Evolutionary conservation across 1,139 yeast species (phyloP).

Genomic region (Taphrina confusa): DNA sequence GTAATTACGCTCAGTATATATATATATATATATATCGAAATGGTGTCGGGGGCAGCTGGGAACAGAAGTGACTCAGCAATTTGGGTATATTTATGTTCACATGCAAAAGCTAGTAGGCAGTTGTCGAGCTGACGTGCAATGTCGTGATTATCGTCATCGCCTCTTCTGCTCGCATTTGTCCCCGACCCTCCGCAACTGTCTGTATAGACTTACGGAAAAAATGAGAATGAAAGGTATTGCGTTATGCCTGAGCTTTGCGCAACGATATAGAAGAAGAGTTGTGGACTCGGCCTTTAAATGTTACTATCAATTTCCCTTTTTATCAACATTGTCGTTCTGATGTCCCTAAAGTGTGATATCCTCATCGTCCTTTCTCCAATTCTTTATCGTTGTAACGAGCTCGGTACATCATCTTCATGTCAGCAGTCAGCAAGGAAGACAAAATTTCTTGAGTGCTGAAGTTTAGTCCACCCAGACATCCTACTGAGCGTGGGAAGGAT

Average conservation of each 20-base stretch:
- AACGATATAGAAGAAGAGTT: background rate
- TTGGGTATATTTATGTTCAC: slow-evolving; percentile 21
- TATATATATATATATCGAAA: too few species aligned
- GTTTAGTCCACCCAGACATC: too few species aligned
- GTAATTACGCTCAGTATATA: too few species aligned
- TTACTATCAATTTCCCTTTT: slow-evolving; percentile 30
- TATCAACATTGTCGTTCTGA: slow-evolving; percentile 22
- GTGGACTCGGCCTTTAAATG: slow-evolving; percentile 20
- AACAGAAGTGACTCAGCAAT: slow-evolving; percentile 17
- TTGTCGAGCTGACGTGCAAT: slow-evolving; percentile 31
- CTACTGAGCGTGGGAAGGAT: slow-evolving; percentile 3
- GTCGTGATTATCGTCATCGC: slow-evolving; percentile 21
- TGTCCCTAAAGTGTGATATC: slow-evolving; percentile 31
- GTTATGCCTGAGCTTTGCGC: too few species aligned
- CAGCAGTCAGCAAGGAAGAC: too few species aligned
- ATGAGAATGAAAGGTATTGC: too few species aligned
- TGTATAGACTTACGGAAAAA: too few species aligned
- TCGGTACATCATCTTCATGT: too few species aligned
- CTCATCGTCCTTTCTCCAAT: slow-evolving; percentile 10
- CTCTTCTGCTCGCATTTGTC: background rate
- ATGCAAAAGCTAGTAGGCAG: slow-evolving; percentile 25
- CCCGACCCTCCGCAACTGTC: too few species aligned
- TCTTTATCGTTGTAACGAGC: background rate
- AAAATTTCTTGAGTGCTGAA: too few species aligned
- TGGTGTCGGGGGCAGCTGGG: too few species aligned